Evolutionary conservation across 2,329 filamentous ascomycete genomes (phyloP), one percentile per base, ranked within the genome.

Genomic region (Ophiocordyceps robertsii): DNA sequence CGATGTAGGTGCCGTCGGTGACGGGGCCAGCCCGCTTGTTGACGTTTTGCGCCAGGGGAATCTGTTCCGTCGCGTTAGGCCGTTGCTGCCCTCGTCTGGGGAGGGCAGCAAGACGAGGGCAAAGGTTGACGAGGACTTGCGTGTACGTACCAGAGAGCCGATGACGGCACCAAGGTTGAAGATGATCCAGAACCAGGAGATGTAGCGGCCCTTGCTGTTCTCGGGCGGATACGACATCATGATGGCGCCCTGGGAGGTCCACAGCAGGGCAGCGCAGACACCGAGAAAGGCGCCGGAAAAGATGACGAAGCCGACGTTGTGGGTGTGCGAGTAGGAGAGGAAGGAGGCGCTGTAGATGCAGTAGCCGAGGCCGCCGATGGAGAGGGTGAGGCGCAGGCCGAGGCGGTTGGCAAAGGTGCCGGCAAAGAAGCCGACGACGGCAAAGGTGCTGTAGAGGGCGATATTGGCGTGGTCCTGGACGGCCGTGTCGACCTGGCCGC

Each of bases 91-190:
- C 19, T 19, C 19, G 19, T 19, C 19, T 19, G n/a, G 31, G n/a
- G 5, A 13, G 12, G 12, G 31, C 31, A 32, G 12, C 31, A 32
- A 32, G 31, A 13, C 12, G n/a, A 32, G 31, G 3, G 5, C 12
- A 13, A 13, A 13, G 31, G 11, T 32, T 10, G 21, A 6, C 19
- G 19, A 6, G 14, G 13, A 12, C 19, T 19, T 19, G 19, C 19
- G 9, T 33, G 21, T 14, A 57, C 65, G 53, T 56, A 70, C 65
- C 53, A 81, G 63, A 55, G 81, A 79, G 47, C 89, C 89, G 60
- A 95, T 86, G 47, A 95, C 88, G 53, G 80, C 88, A 52, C 89
- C 89, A 45, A 89, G 63, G 63, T 95, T 95, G 72, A 95, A 95
- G 55, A 95, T 93, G 60, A 88, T 80, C 89, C 89, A 95, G 66